These are phyloP conservation scores for Saccharomycopsis selenospora DNA, from an alignment of 805 yeast species.

Conservation along the genomic window DNA sequence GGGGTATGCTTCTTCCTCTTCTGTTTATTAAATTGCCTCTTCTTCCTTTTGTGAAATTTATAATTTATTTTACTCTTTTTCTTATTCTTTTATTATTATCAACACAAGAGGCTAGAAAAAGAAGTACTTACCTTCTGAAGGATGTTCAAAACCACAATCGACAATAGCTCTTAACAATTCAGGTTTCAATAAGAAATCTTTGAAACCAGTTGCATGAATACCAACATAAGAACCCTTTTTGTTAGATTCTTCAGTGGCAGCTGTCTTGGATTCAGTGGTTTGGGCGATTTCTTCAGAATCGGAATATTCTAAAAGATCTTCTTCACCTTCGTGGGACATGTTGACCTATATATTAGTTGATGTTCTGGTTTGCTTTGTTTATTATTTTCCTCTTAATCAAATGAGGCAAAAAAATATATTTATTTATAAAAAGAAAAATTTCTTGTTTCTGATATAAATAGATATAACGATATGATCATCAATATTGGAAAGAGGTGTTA, in stretches of 20 bases:
- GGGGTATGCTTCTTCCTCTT: neutral
- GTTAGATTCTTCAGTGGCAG: conserved; percentile 51
- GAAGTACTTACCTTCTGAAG: conserved; percentile 85
- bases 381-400: too few species aligned
- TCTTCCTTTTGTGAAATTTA: too few species aligned
- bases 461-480: too few species aligned
- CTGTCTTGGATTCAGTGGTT: conserved; percentile 42
- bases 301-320: conserved; percentile 97
- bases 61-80: too few species aligned
- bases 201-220: conserved; percentile 96
- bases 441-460: too few species aligned
- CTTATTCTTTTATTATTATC: too few species aligned
- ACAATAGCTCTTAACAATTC: conserved; percentile 96
- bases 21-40: neutral
- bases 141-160: conserved; percentile 99
- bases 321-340: conserved; percentile 97
- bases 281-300: conserved; percentile 94
- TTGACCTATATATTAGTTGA: too few species aligned
- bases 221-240: conserved; percentile 98
- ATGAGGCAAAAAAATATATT: too few species aligned
- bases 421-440: too few species aligned
- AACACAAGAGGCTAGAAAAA: conserved; percentile 9
- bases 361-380: too few species aligned
- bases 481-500: too few species aligned
- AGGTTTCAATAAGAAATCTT: conserved; percentile 94